phyloP scores from a whole-genome alignment of 305 asterid genomes.

The Fraxinus dipetala region DNA sequence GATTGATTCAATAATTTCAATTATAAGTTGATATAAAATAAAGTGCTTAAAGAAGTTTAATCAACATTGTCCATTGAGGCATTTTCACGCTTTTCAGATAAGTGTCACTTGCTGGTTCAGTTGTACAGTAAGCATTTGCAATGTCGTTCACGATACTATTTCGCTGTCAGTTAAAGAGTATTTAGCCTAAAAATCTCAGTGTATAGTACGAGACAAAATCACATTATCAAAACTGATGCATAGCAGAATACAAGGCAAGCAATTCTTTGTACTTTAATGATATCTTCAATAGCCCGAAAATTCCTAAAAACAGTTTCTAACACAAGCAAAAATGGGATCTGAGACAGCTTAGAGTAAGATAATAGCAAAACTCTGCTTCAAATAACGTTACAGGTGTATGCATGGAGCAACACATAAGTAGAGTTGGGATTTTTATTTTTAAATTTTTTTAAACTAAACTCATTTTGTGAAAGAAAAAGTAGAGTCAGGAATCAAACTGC shows the following conservation, averaged over 20 bases:
- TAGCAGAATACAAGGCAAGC: background rate
- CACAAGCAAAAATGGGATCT: background rate
- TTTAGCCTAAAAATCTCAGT: background rate
- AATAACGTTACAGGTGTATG: background rate
- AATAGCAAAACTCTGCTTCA: background rate
- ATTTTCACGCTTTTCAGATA: slow-evolving; percentile 11
- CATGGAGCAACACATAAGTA: background rate
- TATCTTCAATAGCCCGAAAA: background rate
- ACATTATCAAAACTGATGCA: background rate
- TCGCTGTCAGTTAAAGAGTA: background rate
- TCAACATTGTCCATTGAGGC: slow-evolving; percentile 13
- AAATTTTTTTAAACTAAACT: background rate
- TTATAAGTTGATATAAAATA: background rate
- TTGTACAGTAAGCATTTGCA: background rate
- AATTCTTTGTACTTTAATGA: background rate
- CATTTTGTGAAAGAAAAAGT: background rate
- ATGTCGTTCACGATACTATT: background rate
- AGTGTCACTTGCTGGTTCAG: slow-evolving; percentile 15
- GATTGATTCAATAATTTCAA: slow-evolving; percentile 26
- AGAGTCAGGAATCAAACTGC: background rate
- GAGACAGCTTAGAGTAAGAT: background rate
- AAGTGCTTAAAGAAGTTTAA: background rate
- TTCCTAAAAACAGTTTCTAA: background rate
- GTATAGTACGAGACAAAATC: background rate
- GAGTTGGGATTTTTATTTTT: background rate